Evolutionary conservation across 768 basidiomycete species (phyloP).

Genomic region (Mycena epipterygia): DNA sequence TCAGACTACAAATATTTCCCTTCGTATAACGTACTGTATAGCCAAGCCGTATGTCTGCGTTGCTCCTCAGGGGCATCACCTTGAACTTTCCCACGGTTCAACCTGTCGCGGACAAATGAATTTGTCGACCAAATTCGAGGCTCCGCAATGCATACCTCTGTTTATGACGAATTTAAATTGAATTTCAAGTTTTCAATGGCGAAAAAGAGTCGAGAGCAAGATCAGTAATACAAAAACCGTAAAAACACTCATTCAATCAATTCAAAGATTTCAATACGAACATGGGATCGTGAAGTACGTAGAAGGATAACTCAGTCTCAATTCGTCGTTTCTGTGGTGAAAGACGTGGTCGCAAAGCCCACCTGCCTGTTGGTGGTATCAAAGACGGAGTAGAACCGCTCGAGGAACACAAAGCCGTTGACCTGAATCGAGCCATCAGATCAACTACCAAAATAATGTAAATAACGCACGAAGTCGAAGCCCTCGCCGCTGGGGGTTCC

Average conservation of each 20-base stretch:
- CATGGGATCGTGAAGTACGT: not conserved
- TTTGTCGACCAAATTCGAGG: no score
- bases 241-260: no score
- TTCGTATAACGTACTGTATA: not conserved
- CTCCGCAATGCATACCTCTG: no score
- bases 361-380: conserved; percentile 54
- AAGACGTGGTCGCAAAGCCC: conserved; percentile 55
- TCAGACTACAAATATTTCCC: no score
- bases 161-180: no score
- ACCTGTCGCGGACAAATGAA: no score
- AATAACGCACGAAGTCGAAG: conserved; percentile 51
- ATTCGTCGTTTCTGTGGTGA: conserved; percentile 44
- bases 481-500: conserved; percentile 52
- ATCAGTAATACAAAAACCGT: no score
- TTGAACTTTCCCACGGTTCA: no score
- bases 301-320: not conserved
- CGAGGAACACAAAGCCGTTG: conserved; percentile 37
- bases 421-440: not conserved
- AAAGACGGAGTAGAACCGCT: conserved; percentile 60
- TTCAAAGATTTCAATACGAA: not conserved
- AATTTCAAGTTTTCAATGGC: no score
- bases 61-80: no score
- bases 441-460: not conserved
- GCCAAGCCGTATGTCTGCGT: no score
- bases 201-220: no score